Evolutionary conservation across 176 grass and related monocot species (phyloP), one percentile per base, ranked within the genome.

Genomic region (Oryza longistaminata): DNA sequence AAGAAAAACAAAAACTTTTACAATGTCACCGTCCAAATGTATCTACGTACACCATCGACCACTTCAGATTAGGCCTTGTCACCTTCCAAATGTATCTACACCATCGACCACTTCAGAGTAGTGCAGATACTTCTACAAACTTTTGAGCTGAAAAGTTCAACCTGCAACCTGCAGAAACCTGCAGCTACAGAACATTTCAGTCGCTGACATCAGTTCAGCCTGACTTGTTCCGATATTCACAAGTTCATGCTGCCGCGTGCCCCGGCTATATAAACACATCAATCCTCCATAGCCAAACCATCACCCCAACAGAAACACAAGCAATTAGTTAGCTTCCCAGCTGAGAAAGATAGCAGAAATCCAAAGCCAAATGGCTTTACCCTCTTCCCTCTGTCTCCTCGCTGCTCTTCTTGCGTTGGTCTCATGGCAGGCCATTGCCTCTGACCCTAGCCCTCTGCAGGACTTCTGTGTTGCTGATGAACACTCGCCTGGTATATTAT

Each of bases 371-470:
- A 70, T 70, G 67, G 67, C 67, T 17, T 70, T 34, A 33, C 1
- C 67, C 16, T 70, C 31, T 15, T 67, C 64, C 67, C 19, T 40
- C 34, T 34, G 33, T n/a, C 34, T 70, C 34, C 67, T 70, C 0
- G 7, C 67, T 40, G 34, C 16, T 39, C 67, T 70, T 39, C 33
- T 70, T 40, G 67, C 67, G 1, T 70, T 70, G 33, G 33, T 40
- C 34, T 40, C 67, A 34, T 75, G 73, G 26, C 46, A 75, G 29
- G 46, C 46, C 24, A 29, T 17, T 10, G 73, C 73, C 3, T 53
- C 73, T 2, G 73, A 75, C 53, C 73, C 73, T 52, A 75, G 73
- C 73, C 73, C 73, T 6, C 73, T 75, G 25, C 46, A 75, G 49
- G 73, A 75, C 16, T 75, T 75, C 16, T 75, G 73, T 27, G 73